phyloP scores from a whole-genome alignment of 805 yeast genomes.

The Zygoascus biomembranicola region DNA sequence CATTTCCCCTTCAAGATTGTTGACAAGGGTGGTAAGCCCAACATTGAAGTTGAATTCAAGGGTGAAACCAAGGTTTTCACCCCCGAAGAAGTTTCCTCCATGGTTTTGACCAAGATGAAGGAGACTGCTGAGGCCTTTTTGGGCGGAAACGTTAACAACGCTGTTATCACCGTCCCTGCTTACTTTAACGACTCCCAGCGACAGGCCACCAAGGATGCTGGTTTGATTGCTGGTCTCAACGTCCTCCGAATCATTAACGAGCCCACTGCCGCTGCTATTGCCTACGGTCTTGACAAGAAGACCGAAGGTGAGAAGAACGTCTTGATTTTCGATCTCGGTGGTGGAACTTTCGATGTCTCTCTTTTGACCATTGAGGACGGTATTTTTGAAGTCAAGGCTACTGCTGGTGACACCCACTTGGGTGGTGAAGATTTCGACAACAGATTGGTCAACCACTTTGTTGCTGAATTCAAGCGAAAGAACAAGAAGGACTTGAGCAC shows the following conservation, averaged over 20 bases:
- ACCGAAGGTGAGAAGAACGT: constrained; percentile 79
- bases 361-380: constrained; percentile 82
- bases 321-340: constrained; percentile 91
- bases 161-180: constrained; percentile 83
- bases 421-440: constrained; percentile 98
- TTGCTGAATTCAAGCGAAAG: constrained; percentile 95
- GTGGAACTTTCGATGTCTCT: constrained; percentile 95
- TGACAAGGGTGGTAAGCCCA: constrained; percentile 67
- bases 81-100: constrained; percentile 92
- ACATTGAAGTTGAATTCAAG: constrained; percentile 71
- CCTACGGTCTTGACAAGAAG: constrained; percentile 80
- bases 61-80: constrained; percentile 82
- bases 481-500: constrained; percentile 87
- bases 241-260: constrained; percentile 81
- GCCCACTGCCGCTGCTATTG: constrained; percentile 96
- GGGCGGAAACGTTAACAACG: constrained; percentile 72
- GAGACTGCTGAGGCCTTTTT: constrained; percentile 76
- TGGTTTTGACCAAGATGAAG: constrained; percentile 87
- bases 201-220: constrained; percentile 88
- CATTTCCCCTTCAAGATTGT: constrained; percentile 85
- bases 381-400: constrained; percentile 86
- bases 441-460: constrained; percentile 91
- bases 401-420: constrained; percentile 94
- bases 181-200: constrained; percentile 85
- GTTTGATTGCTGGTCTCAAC: constrained; percentile 77